phyloP scores from a whole-genome alignment of 1,139 yeast species.

The Chernovozyma sophiae-reginae region DNA sequence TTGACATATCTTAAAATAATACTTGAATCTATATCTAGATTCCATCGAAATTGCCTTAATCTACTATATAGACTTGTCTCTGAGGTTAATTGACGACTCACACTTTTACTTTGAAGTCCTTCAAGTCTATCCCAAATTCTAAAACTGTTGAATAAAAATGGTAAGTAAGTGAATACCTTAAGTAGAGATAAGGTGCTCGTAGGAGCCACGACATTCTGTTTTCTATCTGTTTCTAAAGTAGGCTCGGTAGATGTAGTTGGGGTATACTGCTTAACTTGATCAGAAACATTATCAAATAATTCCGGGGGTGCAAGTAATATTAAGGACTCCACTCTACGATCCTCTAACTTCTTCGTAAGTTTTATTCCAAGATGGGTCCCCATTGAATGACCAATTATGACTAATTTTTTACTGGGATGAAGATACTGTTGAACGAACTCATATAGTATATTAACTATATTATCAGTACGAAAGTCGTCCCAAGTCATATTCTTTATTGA shows the following conservation, averaged over 20 bases:
- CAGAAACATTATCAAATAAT: slow-evolving; percentile 27
- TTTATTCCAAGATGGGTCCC: slow-evolving; percentile 57
- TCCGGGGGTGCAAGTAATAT: slow-evolving; percentile 55
- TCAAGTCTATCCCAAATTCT: slow-evolving; percentile 59
- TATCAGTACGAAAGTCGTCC: slow-evolving; percentile 45
- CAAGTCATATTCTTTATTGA: slow-evolving; percentile 32
- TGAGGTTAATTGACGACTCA: slow-evolving; percentile 44
- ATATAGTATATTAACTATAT: slow-evolving; percentile 42
- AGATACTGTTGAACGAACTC: slow-evolving; percentile 38
- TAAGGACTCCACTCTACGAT: slow-evolving; percentile 39
- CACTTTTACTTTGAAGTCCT: slow-evolving; percentile 59
- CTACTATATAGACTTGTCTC: slow-evolving; percentile 38
- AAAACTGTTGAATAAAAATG: slow-evolving; percentile 51
- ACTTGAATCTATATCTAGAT: slow-evolving; percentile 56
- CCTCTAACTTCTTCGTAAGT: slow-evolving; percentile 41
- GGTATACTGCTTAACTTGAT: neutral
- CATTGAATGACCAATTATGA: slow-evolving; percentile 72
- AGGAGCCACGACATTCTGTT: neutral
- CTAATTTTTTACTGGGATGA: slow-evolving; percentile 44
- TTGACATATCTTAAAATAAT: slow-evolving; percentile 51
- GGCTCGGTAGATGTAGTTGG: slow-evolving; percentile 6
- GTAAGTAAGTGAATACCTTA: slow-evolving; percentile 34
- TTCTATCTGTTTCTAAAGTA: slow-evolving; percentile 3
- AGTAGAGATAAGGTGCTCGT: slow-evolving; percentile 15
- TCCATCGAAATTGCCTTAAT: slow-evolving; percentile 65